Conservation (phyloP, 2,329 filamentous ascomycete genomes). For the Epichloe sylvatica region DNA sequence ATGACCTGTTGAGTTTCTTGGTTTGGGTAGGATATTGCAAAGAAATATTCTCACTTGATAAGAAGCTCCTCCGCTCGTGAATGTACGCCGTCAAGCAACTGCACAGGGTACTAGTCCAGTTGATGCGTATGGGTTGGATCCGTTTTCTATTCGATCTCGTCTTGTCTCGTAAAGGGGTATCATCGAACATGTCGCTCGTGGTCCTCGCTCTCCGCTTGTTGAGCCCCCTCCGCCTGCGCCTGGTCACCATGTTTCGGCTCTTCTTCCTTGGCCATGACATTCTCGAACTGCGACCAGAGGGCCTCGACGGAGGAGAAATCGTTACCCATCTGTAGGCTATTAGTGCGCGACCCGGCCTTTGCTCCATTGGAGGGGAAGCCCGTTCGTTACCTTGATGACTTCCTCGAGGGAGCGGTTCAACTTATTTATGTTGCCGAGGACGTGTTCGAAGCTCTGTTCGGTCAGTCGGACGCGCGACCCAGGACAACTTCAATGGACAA, state of each 20-base stretch:
- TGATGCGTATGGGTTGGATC: not conserved
- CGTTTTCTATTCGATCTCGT: not conserved
- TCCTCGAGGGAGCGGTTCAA: conserved; percentile 85
- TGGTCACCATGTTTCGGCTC: conserved; percentile 13
- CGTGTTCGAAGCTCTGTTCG: conserved; percentile 64
- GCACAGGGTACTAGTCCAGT: not conserved
- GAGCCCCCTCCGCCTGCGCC: conserved; percentile 15
- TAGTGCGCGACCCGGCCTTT: not conserved
- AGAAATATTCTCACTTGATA: conserved; percentile 9
- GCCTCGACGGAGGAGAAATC: conserved; percentile 96
- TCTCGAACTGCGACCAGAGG: conserved; percentile 93
- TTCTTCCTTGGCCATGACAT: conserved; percentile 70
- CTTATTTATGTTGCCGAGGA: conserved; percentile 91
- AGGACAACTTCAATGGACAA: no score
- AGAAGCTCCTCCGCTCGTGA: not conserved
- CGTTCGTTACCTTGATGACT: conserved; percentile 58
- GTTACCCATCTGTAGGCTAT: conserved; percentile 57
- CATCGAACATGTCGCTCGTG: conserved; percentile 2
- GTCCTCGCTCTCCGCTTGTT: conserved; percentile 13
- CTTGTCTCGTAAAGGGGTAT: no score
- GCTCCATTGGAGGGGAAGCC: conserved; percentile 5
- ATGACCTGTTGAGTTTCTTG: conserved; percentile 5
- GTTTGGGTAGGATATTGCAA: conserved; percentile 12
- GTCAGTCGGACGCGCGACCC: not conserved
- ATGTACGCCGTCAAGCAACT: not conserved